Evolutionary conservation across 768 basidiomycete species (phyloP), one percentile per base, ranked within the genome.

Genomic region (Naematelia aurantialba): DNA sequence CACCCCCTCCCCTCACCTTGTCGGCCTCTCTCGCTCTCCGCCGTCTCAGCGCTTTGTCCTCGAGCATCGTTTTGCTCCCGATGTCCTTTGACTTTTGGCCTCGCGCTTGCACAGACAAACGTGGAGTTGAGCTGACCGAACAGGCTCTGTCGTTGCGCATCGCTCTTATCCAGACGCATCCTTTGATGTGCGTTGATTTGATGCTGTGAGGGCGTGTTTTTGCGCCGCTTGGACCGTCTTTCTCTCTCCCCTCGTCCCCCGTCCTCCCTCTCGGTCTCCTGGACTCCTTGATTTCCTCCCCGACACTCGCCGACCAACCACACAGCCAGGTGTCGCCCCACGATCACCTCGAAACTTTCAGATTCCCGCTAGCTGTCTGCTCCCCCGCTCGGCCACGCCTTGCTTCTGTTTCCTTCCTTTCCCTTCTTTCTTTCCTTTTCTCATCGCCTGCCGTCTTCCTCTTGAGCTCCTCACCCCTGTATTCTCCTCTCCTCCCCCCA

Each of bases 1-100:
- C 17, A 8, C 34, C 34, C 34, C 34, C 34, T 39, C 34, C 17
- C 17, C 34, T 39, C n/a, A n/a, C n/a, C n/a, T n/a, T n/a, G n/a
- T 39, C 8, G 45, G 31, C 8, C 45, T 25, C 27, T 42, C 27
- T 14, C 24, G 27, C 13, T 14, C 31, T 22, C 42, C 31, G 21
- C 13, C 19, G 31, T 26, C 49, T 26, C 31, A n/a, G n/a, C n/a
- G n/a, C n/a, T n/a, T n/a, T n/a, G n/a, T n/a, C n/a, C n/a, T n/a
- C n/a, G n/a, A n/a, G n/a, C n/a, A n/a, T n/a, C n/a, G n/a, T n/a
- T n/a, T n/a, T n/a, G n/a, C n/a, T n/a, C n/a, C n/a, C n/a, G n/a
- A n/a, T n/a, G 30, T 53, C 13, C 22, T 42, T 53, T 53, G 52
- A 53, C 34, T 22, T n/a, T n/a, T n/a, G n/a, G n/a, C n/a, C n/a